Evolutionary conservation across 768 basidiomycete species (phyloP), one percentile per base, ranked within the genome.

Genomic region (Symmetrospora coprosmae): DNA sequence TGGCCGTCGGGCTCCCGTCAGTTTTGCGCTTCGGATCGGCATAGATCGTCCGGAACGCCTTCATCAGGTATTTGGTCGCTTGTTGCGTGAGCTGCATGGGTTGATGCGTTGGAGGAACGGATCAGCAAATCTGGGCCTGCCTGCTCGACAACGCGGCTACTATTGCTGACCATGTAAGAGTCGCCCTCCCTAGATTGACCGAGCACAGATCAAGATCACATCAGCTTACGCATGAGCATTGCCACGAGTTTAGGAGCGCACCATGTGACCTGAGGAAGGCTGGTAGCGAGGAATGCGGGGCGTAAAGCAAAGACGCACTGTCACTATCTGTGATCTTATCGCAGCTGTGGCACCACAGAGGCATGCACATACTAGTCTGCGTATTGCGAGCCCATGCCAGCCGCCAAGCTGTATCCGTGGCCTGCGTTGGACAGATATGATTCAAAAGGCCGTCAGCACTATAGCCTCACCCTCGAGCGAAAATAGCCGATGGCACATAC

Each of bases 41-140:
- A 23, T 50, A 61, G 33, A 61, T 14, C 7, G 31, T n/a, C 27
- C 58, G 55, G 58, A 60, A 60, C 17, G 64, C 63, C 47, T 66
- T 66, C 64, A 66, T 63, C 5, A 69, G 60, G 65, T 69, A 67
- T 17, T 65, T 63, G 16, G 59, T 63, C 17, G 45, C 45, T 37
- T 69, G 68, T 52, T 69, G 66, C 1, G 66, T 65, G 27, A 69
- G 58, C 64, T n/a, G n/a, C n/a, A n/a, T n/a, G n/a, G n/a, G n/a
- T n/a, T n/a, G n/a, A n/a, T n/a, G n/a, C n/a, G n/a, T n/a, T n/a
- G n/a, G n/a, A n/a, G n/a, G n/a, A n/a, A n/a, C n/a, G n/a, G n/a
- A n/a, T n/a, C n/a, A 66, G 62, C 14, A 9, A 21, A 8, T 13
- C 19, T 8, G 9, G 45, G 14, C 19, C 45, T 19, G 13, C 14